Evolutionary conservation across 257 asterid species (phyloP).

Genomic region (Solanum appendiculatum): DNA sequence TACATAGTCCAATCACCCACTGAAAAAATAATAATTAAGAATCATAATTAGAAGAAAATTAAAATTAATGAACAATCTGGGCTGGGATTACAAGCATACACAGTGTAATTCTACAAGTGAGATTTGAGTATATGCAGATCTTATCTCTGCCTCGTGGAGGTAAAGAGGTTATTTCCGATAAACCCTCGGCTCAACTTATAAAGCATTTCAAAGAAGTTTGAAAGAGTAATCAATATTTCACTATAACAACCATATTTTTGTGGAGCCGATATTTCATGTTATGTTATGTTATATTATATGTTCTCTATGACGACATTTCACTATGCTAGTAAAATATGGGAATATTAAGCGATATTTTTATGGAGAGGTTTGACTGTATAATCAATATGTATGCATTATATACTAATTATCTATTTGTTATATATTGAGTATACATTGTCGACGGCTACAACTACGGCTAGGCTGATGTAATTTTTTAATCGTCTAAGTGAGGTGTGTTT

Average conservation of each 20-base stretch:
- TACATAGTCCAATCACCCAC: slow-evolving; percentile 51
- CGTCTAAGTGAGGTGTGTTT: neutral
- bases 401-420: neutral
- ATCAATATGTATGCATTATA: neutral
- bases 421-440: neutral
- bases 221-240: neutral
- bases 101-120: neutral
- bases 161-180: accelerated
- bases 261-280: neutral
- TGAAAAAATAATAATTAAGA: slow-evolving; percentile 8
- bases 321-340: neutral
- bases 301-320: neutral
- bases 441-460: neutral
- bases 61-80: neutral
- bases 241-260: neutral
- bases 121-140: accelerated
- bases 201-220: neutral
- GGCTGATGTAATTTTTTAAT: neutral
- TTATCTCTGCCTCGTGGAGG: neutral
- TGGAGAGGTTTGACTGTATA: neutral
- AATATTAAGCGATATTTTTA: neutral
- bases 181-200: neutral
- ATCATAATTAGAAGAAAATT: neutral
- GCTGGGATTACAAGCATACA: neutral
- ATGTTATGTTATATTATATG: neutral